Conservation (phyloP, 2,329 filamentous ascomycete genomes). For the Talaromyces sp. region DNA sequence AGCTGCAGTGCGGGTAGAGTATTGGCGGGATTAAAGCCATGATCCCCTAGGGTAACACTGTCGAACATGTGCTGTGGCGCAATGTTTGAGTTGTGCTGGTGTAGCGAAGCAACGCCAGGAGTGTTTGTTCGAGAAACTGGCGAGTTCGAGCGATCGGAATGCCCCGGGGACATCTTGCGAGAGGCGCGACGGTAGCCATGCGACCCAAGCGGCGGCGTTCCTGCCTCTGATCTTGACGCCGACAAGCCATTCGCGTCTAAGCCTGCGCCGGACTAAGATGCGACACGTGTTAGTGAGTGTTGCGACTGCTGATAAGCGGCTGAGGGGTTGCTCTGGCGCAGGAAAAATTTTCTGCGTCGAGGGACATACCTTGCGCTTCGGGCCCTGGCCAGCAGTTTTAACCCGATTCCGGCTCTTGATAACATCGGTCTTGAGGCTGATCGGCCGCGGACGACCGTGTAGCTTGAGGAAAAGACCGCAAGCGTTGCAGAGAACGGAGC, state of each 20-base stretch:
- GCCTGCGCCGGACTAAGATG: constrained; percentile 35
- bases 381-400: constrained; percentile 75
- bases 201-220: constrained; percentile 52
- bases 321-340: constrained; percentile 7
- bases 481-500: constrained; percentile 95
- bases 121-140: constrained; percentile 76
- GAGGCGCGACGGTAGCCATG: constrained; percentile 60
- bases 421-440: constrained; percentile 96
- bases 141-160: constrained; percentile 69
- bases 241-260: constrained; percentile 56
- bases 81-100: constrained; percentile 62
- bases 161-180: constrained; percentile 67
- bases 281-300: constrained; percentile 21
- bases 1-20: constrained; percentile 48
- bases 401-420: constrained; percentile 99
- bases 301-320: constrained; percentile 12
- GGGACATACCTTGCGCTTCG: constrained; percentile 73
- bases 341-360: constrained; percentile 19
- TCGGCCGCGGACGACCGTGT: constrained; percentile 86
- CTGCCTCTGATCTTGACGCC: constrained; percentile 51
- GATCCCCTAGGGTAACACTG: constrained; percentile 61
- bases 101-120: constrained; percentile 54
- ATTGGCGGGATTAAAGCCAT: constrained; percentile 57
- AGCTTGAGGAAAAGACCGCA: constrained; percentile 97
- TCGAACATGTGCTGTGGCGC: constrained; percentile 76